A percentile compares a stretch with the other conserved stretches of the same genome.
phyloP scores from a whole-genome alignment of 208 protist genomes.

The Naegleria lovaniensis region DNA sequence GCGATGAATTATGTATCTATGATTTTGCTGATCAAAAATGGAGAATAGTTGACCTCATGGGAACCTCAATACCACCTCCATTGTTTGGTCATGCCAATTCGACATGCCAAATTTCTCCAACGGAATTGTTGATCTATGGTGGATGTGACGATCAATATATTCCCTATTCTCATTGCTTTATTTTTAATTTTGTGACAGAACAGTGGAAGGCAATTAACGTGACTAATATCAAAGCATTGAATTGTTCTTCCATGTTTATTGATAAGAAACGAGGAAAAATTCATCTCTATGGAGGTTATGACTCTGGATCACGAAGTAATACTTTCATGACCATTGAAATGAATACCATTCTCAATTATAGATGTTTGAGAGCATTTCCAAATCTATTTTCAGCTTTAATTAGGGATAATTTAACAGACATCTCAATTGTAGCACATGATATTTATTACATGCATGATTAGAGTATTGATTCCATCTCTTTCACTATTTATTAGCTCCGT shows the following conservation, averaged over 20 bases:
- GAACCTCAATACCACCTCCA: not conserved
- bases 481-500: too few relatives aligned
- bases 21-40: not conserved
- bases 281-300: not conserved
- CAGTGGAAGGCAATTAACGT: not conserved
- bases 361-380: not conserved
- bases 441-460: too few relatives aligned
- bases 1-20: not conserved
- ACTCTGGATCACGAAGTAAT: not conserved
- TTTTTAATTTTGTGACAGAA: not conserved
- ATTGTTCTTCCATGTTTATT: not conserved
- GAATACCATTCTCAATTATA: not conserved
- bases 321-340: not conserved
- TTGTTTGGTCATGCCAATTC: not conserved
- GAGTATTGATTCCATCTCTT: too few relatives aligned
- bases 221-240: not conserved
- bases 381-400: not conserved
- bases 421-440: not conserved
- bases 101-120: not conserved
- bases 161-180: not conserved
- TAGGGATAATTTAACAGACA: not conserved
- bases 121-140: not conserved
- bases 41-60: not conserved
- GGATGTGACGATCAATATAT: conserved; percentile 1
- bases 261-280: not conserved